Percentiles rank a stretch among this genome's conserved stretches.
phyloP scores from a whole-genome alignment of 345 rosid genomes.

The Populus tremula region DNA sequence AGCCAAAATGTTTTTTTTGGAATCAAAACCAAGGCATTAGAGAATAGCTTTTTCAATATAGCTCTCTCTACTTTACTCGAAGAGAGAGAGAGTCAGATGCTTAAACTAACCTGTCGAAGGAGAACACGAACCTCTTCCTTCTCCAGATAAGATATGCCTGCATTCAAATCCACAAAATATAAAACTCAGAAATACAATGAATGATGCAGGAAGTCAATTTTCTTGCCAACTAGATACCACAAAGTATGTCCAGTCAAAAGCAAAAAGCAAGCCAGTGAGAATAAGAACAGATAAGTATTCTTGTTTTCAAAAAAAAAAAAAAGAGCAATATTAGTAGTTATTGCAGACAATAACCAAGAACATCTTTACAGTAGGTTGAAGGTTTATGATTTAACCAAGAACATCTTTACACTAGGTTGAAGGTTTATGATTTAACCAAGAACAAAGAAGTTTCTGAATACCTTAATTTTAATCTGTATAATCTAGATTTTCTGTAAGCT shows the following conservation, averaged over 20 bases:
- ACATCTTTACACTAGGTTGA: too few relatives aligned
- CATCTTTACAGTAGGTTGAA: background rate
- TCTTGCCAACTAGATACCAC: background rate
- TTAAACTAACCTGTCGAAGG: constrained; percentile 69
- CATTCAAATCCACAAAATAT: constrained; percentile 18
- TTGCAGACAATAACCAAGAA: background rate
- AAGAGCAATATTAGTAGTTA: background rate
- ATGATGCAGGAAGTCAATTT: background rate
- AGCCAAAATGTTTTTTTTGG: background rate
- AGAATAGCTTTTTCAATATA: background rate
- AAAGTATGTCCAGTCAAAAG: background rate
- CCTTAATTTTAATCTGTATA: too few relatives aligned
- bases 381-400: background rate
- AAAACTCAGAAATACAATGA: constrained; percentile 10
- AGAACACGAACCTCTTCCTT: constrained; percentile 93
- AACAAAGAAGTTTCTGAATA: too few relatives aligned
- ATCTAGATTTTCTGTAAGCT: too few relatives aligned
- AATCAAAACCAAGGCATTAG: background rate
- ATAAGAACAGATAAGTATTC: background rate
- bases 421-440: too few relatives aligned
- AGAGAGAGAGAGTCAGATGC: constrained; percentile 9
- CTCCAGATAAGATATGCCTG: constrained; percentile 82
- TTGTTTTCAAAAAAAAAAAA: background rate
- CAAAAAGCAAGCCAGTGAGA: background rate
- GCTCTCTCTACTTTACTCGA: background rate